Percentiles rank a stretch among this genome's conserved stretches.
Conservation (phyloP, 768 basidiomycete genomes). For the Termitomyces sp. region DNA sequence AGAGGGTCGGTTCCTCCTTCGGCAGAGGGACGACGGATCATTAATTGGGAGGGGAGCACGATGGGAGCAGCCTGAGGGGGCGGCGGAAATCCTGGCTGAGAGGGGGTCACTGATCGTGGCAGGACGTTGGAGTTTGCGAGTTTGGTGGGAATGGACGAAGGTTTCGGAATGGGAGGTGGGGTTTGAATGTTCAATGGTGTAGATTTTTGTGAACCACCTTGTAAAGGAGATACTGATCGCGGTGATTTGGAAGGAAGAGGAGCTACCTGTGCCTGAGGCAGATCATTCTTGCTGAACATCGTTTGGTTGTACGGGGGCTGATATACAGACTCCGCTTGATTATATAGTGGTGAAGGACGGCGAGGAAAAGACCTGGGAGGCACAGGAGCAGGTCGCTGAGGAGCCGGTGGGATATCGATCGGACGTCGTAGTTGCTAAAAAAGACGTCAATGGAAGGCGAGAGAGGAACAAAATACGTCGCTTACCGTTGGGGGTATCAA, state of each 20-base stretch:
- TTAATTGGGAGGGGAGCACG: background rate
- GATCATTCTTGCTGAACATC: background rate
- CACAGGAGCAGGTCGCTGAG: slow-evolving; percentile 10
- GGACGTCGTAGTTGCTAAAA: background rate
- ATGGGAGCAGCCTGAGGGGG: background rate
- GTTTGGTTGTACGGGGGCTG: background rate
- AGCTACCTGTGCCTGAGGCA: background rate
- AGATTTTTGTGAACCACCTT: background rate
- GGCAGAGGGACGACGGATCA: background rate
- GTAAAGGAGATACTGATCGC: background rate
- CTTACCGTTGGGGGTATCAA: background rate
- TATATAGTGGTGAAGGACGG: background rate
- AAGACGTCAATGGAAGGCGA: background rate
- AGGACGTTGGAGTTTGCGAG: background rate
- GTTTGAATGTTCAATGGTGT: background rate
- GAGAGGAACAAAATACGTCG: background rate
- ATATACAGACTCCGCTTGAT: background rate
- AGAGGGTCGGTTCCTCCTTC: background rate
- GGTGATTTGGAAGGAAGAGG: background rate
- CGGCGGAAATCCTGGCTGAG: background rate
- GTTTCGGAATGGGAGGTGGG: background rate
- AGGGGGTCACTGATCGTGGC: background rate
- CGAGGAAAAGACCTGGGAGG: slow-evolving; percentile 5
- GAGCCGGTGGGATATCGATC: slow-evolving; percentile 12
- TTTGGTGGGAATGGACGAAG: background rate